Evolutionary conservation across 192 early-diverging fungal genomes (phyloP).

Genomic region (Backusella westeae): DNA sequence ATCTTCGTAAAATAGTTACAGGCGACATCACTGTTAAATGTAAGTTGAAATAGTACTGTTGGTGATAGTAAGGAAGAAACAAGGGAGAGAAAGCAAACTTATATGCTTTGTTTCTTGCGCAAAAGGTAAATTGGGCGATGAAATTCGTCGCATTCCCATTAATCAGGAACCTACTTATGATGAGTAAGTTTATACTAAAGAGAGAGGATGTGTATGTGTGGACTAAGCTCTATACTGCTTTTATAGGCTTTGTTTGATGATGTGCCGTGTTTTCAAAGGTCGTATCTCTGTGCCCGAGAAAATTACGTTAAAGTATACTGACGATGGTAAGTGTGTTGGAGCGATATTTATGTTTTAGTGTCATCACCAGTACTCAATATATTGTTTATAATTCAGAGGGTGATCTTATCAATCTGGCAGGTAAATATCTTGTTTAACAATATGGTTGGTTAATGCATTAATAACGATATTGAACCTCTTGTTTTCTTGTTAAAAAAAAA

Average conservation of each 20-base stretch:
- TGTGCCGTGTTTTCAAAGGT: constrained; percentile 41
- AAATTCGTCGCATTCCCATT: constrained; percentile 46
- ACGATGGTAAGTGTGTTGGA: constrained; percentile 37
- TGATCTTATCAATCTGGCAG: constrained; percentile 46
- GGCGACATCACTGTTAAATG: constrained; percentile 42
- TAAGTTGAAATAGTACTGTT: constrained; percentile 7
- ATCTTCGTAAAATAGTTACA: constrained; percentile 34
- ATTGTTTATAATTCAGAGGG: constrained; percentile 33
- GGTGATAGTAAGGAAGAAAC: background rate
- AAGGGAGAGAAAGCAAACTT: background rate
- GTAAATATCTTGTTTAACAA: constrained; percentile 6
- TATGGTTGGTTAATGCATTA: background rate
- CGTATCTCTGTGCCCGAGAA: constrained; percentile 39
- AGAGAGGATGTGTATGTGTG: background rate
- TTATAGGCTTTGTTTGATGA: constrained; percentile 45
- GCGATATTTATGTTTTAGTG: background rate
- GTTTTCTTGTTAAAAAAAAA: background rate
- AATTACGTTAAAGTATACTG: constrained; percentile 43
- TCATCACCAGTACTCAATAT: background rate
- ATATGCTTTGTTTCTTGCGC: background rate
- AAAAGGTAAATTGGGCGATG: constrained; percentile 43
- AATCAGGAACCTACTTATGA: constrained; percentile 49
- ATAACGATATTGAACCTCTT: background rate
- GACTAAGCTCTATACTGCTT: background rate
- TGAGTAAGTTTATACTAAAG: constrained; percentile 30